Percentiles rank a stretch among this genome's conserved stretches.
These are phyloP conservation scores for Trichosanthes truncata DNA, from an alignment of 306 rosid species.

Conservation along the genomic window DNA sequence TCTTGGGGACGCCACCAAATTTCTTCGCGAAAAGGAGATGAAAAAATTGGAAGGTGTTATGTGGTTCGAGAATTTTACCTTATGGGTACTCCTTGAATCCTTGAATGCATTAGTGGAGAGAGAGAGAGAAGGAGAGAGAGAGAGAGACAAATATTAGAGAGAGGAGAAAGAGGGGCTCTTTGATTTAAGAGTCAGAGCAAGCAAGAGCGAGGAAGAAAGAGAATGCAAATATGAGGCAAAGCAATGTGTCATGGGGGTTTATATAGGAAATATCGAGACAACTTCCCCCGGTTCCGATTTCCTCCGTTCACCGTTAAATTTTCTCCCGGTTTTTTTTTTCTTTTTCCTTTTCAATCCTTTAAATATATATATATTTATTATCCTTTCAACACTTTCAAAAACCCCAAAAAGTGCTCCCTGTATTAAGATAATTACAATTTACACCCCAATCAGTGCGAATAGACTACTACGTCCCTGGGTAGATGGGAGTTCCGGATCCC, in stretches of 20 bases:
- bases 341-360: not conserved
- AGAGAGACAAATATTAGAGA: not conserved
- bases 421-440: not conserved
- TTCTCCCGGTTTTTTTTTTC: constrained; percentile 13
- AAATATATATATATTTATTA: not conserved
- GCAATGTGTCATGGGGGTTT: constrained; percentile 47
- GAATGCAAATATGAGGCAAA: constrained; percentile 39
- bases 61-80: constrained; percentile 6
- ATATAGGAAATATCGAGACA: constrained; percentile 68
- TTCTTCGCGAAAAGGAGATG: not conserved
- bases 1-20: not conserved
- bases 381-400: not conserved
- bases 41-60: not conserved
- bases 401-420: constrained; percentile 1
- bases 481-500: not conserved
- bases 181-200: constrained; percentile 27
- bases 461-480: not conserved
- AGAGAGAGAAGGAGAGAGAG: not conserved
- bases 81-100: constrained; percentile 4
- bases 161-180: constrained; percentile 20
- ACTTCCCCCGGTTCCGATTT: constrained; percentile 21
- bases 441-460: not conserved
- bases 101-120: constrained; percentile 5
- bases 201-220: constrained; percentile 14
- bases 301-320: constrained; percentile 34